A percentile compares a stretch with the other conserved stretches of the same genome.
Conservation (phyloP, 495 filamentous ascomycete species). For the Xylaria intraflava region DNA sequence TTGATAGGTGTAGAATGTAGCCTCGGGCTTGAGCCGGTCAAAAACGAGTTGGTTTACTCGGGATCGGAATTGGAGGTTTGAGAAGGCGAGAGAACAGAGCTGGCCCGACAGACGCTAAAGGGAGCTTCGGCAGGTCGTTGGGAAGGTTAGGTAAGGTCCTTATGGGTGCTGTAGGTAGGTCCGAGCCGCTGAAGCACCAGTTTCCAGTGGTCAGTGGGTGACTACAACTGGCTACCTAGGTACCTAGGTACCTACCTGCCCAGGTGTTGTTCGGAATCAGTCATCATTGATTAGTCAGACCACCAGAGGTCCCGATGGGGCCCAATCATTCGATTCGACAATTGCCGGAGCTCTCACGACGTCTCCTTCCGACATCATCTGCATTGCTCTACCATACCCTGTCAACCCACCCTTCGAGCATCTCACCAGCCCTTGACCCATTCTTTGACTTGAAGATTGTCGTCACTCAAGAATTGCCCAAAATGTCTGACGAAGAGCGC, state of each 20-base stretch:
- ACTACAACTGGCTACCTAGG: too few relatives aligned
- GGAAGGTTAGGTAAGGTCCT: too few relatives aligned
- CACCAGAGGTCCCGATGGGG: too few relatives aligned
- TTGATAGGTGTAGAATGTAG: constrained; percentile 8
- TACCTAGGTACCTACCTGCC: too few relatives aligned
- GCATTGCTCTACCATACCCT: constrained; percentile 4
- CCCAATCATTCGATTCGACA: constrained; percentile 21
- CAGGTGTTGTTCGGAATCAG: too few relatives aligned
- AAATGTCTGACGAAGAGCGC: constrained; percentile 85
- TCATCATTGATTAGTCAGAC: constrained; percentile 21
- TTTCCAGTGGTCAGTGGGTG: constrained; percentile 8
- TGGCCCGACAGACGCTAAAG: too few relatives aligned
- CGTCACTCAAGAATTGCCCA: constrained; percentile 28
- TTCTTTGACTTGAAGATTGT: not conserved
- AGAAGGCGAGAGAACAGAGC: not conserved
- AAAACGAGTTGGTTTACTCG: not conserved
- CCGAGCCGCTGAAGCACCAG: not conserved
- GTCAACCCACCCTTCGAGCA: constrained; percentile 13
- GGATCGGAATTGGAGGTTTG: constrained; percentile 7
- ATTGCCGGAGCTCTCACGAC: constrained; percentile 16
- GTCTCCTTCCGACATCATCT: constrained; percentile 18
- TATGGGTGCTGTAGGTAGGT: too few relatives aligned
- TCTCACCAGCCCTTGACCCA: constrained; percentile 5
- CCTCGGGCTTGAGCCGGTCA: not conserved
- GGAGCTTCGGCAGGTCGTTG: too few relatives aligned